Evolutionary conservation across 2,329 filamentous ascomycete species (phyloP).

Genomic region (Xylariaceae sp.): DNA sequence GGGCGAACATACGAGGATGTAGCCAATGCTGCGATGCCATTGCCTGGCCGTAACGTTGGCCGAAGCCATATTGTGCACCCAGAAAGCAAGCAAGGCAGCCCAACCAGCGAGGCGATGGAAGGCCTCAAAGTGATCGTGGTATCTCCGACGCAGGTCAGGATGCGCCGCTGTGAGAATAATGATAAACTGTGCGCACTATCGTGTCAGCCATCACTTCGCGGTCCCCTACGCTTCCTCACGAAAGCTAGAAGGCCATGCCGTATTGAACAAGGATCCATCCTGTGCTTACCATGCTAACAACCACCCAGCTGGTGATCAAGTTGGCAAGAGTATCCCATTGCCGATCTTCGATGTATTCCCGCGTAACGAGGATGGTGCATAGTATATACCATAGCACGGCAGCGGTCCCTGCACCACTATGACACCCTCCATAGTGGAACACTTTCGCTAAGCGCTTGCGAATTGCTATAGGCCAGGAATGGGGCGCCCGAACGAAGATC

Average conservation of each 20-base stretch:
- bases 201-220: too few relatives aligned
- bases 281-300: constrained; percentile 40
- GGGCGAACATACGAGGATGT: constrained; percentile 37
- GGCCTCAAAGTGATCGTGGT: constrained; percentile 68
- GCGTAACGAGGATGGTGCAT: constrained; percentile 29
- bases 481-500: constrained; percentile 42
- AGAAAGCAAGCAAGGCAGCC: constrained; percentile 48
- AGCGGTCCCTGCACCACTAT: constrained; percentile 48
- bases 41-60: constrained; percentile 41
- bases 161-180: constrained; percentile 60
- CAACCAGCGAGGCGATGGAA: constrained; percentile 71
- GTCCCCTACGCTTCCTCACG: too few relatives aligned
- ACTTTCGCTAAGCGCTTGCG: constrained; percentile 47
- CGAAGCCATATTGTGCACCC: constrained; percentile 61
- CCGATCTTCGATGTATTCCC: constrained; percentile 22
- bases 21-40: constrained; percentile 31
- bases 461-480: constrained; percentile 45
- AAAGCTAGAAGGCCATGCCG: too few relatives aligned
- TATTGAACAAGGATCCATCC: too few relatives aligned
- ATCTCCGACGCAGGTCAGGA: constrained; percentile 57
- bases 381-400: constrained; percentile 49
- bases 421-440: constrained; percentile 51
- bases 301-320: constrained; percentile 37
- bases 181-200: constrained; percentile 34
- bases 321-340: constrained; percentile 21